A percentile compares a stretch with the other conserved stretches of the same genome.
These are phyloP conservation scores for Cenococcum geophilum DNA, from an alignment of 495 filamentous ascomycete species.

Conservation along the genomic window DNA sequence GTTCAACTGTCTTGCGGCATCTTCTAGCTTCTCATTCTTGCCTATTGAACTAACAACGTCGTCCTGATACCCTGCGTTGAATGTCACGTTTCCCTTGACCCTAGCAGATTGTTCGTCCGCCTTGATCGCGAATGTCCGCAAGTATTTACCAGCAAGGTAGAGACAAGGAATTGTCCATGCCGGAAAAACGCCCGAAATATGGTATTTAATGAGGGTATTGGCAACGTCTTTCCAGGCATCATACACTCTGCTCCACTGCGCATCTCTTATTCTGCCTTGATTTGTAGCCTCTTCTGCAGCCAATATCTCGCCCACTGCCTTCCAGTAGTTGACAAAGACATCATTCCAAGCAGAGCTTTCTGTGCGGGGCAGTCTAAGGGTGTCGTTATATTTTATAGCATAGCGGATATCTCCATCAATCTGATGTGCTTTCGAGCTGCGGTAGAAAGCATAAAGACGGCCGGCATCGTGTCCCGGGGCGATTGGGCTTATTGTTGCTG, in stretches of 20 bases:
- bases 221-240: slow-evolving; percentile 77
- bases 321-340: slow-evolving; percentile 78
- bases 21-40: slow-evolving; percentile 76
- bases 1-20: slow-evolving; percentile 81
- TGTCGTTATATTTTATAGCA: slow-evolving; percentile 52
- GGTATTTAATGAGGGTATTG: slow-evolving; percentile 63
- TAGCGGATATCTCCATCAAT: slow-evolving; percentile 54
- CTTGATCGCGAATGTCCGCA: slow-evolving; percentile 80
- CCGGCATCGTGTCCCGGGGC: slow-evolving; percentile 49
- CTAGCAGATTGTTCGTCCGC: slow-evolving; percentile 61
- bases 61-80: slow-evolving; percentile 57
- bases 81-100: slow-evolving; percentile 42
- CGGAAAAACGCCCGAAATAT: slow-evolving; percentile 56
- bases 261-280: slow-evolving; percentile 34
- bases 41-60: slow-evolving; percentile 65
- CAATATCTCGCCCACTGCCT: slow-evolving; percentile 54
- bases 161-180: slow-evolving; percentile 87
- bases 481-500: slow-evolving; percentile 63
- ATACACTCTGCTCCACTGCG: slow-evolving; percentile 69
- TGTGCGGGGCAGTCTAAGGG: slow-evolving; percentile 49
- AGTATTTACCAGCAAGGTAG: slow-evolving; percentile 74
- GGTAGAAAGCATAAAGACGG: slow-evolving; percentile 55
- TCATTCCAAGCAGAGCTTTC: slow-evolving; percentile 74
- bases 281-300: slow-evolving; percentile 38
- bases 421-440: slow-evolving; percentile 52